These are phyloP conservation scores for Plantago coronopus DNA, from an alignment of 305 asterid species.

Conservation along the genomic window DNA sequence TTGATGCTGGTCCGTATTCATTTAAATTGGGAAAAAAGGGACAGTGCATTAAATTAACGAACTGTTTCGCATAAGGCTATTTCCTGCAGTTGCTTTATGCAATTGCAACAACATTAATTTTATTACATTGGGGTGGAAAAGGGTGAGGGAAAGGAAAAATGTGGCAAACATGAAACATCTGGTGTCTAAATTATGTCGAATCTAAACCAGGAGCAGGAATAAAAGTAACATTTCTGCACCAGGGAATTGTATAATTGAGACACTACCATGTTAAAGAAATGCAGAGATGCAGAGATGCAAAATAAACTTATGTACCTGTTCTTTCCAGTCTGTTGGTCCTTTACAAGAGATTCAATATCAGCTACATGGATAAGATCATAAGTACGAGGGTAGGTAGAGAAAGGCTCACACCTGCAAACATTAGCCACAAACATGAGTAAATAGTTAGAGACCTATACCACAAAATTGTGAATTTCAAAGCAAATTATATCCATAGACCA, in stretches of 20 bases:
- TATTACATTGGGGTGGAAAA: background rate
- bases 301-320: slow-evolving; percentile 47
- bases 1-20: background rate
- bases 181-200: background rate
- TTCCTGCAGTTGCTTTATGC: background rate
- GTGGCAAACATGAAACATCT: background rate
- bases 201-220: background rate
- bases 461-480: background rate
- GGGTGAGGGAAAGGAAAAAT: background rate
- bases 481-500: background rate
- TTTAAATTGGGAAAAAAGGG: background rate
- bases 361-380: slow-evolving; percentile 86
- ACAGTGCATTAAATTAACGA: background rate
- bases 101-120: no score
- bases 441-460: slow-evolving; percentile 1
- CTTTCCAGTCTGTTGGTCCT: slow-evolving; percentile 61
- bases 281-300: background rate
- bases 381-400: slow-evolving; percentile 94
- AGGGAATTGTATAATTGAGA: background rate
- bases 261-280: background rate
- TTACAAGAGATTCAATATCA: slow-evolving; percentile 65
- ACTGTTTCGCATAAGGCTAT: background rate
- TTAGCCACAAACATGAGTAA: slow-evolving; percentile 20
- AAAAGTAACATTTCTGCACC: background rate
- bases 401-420: slow-evolving; percentile 91